Evolutionary conservation across 768 basidiomycete genomes (phyloP), one percentile per base, ranked within the genome.

Genomic region (Rhodosporidiobolus odoratus): DNA sequence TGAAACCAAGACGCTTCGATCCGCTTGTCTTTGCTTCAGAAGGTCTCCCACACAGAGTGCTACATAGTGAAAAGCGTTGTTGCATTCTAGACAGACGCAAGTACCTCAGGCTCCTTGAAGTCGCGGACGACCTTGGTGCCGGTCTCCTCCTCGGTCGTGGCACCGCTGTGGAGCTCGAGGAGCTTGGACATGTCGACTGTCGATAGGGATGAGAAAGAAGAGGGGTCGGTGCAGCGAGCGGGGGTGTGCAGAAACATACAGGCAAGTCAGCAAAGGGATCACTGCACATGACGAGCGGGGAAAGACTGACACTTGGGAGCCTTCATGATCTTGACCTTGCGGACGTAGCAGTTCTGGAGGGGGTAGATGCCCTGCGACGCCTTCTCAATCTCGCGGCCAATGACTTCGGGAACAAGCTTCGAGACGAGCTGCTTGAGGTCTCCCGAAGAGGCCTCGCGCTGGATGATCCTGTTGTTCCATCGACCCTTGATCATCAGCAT

Each of bases 381-480:
- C 85, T 99, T 99, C 87, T 99, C 96, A 76, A 99, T 99, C 85
- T 99, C 96, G 76, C 94, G 88, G 76, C 96, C 96, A 78, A 99
- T 98, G 72, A 91, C 92, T 83, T 99, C 96, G 40, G 96, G 95
- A 54, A 98, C 88, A 81, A 99, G 96, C 86, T 99, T 99, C 84
- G 93, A 91, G 70, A 98, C 93, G 74, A 82, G 76, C 85, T 94
- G 92, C 88, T 98, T 98, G 82, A 99, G 83, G 82, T 98, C 96
- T 79, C 91, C 92, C 78, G 88, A 91, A 67, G 90, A 85, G 59
- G 93, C 91, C 83, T 99, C 96, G 74, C 94, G 87, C 66, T 87
- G 93, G 88, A 94, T 93, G 81, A 95, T 92, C 84, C 50, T 53
- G 50, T 19, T 94, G 53, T 10, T 41, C 37, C 52, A 76, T 79